phyloP scores from a whole-genome alignment of 2,329 filamentous ascomycete genomes.

The Dactylellina haptotyla region DNA sequence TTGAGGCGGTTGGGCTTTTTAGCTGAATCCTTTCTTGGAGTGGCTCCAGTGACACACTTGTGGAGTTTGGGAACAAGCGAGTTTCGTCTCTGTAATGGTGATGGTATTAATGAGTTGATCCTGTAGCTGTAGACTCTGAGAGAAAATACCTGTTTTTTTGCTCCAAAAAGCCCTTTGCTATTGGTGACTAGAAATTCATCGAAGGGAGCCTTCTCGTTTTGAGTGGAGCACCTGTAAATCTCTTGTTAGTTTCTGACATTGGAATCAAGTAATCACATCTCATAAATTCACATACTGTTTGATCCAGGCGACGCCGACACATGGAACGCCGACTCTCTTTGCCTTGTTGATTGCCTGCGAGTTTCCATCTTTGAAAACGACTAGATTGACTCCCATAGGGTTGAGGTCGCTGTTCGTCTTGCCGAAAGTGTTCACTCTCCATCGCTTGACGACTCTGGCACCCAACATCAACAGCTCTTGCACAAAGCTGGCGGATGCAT shows the following conservation, averaged over 20 bases:
- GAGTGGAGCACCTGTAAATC: constrained; percentile 5
- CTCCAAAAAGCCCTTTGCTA: constrained; percentile 5
- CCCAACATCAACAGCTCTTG: constrained; percentile 28
- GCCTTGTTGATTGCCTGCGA: constrained; percentile 24
- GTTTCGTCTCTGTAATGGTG: constrained; percentile 15
- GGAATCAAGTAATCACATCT: background rate
- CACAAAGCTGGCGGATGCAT: constrained; percentile 35
- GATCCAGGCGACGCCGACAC: constrained; percentile 43
- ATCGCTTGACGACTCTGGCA: constrained; percentile 31
- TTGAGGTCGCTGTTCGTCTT: constrained; percentile 26
- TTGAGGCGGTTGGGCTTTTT: background rate
- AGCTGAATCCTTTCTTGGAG: constrained; percentile 3
- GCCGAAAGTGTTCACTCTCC: constrained; percentile 32
- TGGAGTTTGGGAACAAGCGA: constrained; percentile 39
- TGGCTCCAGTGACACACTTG: constrained; percentile 24
- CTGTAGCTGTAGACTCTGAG: background rate
- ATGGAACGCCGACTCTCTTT: constrained; percentile 29
- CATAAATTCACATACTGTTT: constrained; percentile 26
- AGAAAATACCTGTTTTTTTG: constrained; percentile 20
- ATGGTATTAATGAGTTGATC: background rate
- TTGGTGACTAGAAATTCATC: constrained; percentile 23
- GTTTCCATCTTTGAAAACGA: constrained; percentile 45
- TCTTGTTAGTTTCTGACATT: background rate
- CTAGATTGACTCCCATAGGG: constrained; percentile 32
- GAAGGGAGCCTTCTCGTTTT: constrained; percentile 16